These are phyloP conservation scores for Tetracladium setigerum DNA, from an alignment of 495 filamentous ascomycete species.

Conservation along the genomic window DNA sequence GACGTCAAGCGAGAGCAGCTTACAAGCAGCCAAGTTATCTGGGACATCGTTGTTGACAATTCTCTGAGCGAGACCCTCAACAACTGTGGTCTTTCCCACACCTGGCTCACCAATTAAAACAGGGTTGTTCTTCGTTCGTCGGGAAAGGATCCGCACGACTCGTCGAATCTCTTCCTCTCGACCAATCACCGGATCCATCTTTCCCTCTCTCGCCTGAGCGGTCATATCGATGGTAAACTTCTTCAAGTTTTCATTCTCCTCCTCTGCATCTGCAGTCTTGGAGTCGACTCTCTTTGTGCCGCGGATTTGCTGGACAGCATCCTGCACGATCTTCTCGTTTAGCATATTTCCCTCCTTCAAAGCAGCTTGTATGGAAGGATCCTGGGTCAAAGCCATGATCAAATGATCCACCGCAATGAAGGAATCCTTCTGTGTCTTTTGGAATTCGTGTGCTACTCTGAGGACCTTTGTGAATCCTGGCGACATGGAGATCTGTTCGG, in stretches of 20 bases:
- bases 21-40: constrained; percentile 90
- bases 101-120: constrained; percentile 91
- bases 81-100: constrained; percentile 97
- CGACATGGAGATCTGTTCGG: constrained; percentile 73
- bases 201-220: constrained; percentile 83
- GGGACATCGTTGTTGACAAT: constrained; percentile 96
- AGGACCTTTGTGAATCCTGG: constrained; percentile 76
- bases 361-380: constrained; percentile 60
- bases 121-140: constrained; percentile 97
- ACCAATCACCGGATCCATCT: constrained; percentile 97
- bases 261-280: constrained; percentile 84
- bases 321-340: constrained; percentile 82
- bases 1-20: constrained; percentile 88
- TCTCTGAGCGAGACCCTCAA: constrained; percentile 90
- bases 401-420: constrained; percentile 92
- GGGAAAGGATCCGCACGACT: constrained; percentile 85
- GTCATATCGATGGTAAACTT: constrained; percentile 99
- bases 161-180: constrained; percentile 94
- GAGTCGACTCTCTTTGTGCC: constrained; percentile 89
- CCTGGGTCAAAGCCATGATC: constrained; percentile 75
- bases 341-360: constrained; percentile 86
- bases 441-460: constrained; percentile 76
- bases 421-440: constrained; percentile 92
- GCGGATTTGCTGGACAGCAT: constrained; percentile 79
- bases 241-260: constrained; percentile 86